phyloP scores from a whole-genome alignment of 129 eudicot species.

The Artemisia tridentata region DNA sequence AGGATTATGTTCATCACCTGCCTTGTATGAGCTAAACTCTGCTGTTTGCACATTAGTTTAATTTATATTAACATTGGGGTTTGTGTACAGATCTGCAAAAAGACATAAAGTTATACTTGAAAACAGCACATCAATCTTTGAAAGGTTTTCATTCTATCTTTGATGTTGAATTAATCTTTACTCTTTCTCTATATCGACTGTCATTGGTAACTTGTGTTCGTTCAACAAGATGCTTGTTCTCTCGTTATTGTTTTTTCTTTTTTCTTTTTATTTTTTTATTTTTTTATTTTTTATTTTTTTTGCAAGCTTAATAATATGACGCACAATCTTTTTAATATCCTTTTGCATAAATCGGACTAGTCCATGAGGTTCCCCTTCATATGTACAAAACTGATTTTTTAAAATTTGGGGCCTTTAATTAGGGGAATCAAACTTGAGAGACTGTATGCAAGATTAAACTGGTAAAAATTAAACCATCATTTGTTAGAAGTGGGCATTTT shows the following conservation, averaged over 20 bases:
- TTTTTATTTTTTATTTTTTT: too few species aligned
- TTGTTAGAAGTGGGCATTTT: too few species aligned
- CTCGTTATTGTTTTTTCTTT: too few species aligned
- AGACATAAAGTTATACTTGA: constrained; percentile 1
- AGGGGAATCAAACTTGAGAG: neutral
- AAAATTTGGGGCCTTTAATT: neutral
- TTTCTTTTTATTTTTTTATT: neutral
- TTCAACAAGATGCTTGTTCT: neutral
- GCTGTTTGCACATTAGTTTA: too few species aligned
- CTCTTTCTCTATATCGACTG: neutral
- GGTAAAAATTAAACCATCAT: too few species aligned
- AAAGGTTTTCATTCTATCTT: neutral
- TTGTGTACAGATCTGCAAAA: neutral
- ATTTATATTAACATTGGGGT: neutral
- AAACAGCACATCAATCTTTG: neutral
- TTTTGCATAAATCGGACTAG: neutral
- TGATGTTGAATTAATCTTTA: neutral
- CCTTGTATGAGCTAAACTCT: neutral
- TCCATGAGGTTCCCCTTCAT: too few species aligned
- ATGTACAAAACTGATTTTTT: neutral
- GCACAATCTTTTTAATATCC: neutral
- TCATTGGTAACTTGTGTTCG: neutral
- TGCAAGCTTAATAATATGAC: neutral
- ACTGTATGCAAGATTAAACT: too few species aligned
- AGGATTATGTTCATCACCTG: neutral